Evolutionary conservation across 257 asterid species (phyloP).

Genomic region (Salvia miltiorrhiza): DNA sequence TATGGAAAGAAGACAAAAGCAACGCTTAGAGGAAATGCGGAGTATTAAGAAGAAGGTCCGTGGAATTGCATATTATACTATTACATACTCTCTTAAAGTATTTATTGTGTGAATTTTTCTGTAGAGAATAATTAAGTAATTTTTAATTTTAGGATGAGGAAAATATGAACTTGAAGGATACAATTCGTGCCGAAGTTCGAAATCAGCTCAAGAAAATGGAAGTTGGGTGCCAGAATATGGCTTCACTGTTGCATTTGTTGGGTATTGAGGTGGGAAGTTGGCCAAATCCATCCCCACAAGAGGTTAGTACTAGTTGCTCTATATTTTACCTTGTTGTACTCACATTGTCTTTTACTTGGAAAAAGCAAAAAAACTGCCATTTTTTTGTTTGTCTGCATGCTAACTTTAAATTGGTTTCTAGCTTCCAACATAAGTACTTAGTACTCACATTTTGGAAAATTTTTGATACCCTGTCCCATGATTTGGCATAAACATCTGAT

Average conservation of each 20-base stretch:
- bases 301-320: constrained; percentile 44
- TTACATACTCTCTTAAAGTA: constrained; percentile 6
- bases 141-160: constrained; percentile 70
- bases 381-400: not conserved
- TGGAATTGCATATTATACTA: constrained; percentile 6
- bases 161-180: constrained; percentile 79
- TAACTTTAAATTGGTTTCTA: not conserved
- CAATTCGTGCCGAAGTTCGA: constrained; percentile 62
- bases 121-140: constrained; percentile 2
- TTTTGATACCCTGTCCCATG: not conserved
- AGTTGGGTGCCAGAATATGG: constrained; percentile 57
- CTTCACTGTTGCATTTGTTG: constrained; percentile 59
- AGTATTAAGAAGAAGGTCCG: constrained; percentile 74
- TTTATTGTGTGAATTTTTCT: not conserved
- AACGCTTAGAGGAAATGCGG: constrained; percentile 85
- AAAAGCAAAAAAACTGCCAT: not conserved
- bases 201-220: constrained; percentile 61
- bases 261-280: constrained; percentile 50
- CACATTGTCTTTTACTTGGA: not conserved
- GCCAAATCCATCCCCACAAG: constrained; percentile 50
- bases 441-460: not conserved
- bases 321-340: not conserved
- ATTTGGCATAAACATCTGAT: constrained; percentile 1
- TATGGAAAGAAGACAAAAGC: constrained; percentile 90
- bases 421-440: not conserved